A percentile compares a stretch with the other conserved stretches of the same genome.
Conservation (phyloP, 73 alveolate genomes). For the Uronychia setigera region DNA sequence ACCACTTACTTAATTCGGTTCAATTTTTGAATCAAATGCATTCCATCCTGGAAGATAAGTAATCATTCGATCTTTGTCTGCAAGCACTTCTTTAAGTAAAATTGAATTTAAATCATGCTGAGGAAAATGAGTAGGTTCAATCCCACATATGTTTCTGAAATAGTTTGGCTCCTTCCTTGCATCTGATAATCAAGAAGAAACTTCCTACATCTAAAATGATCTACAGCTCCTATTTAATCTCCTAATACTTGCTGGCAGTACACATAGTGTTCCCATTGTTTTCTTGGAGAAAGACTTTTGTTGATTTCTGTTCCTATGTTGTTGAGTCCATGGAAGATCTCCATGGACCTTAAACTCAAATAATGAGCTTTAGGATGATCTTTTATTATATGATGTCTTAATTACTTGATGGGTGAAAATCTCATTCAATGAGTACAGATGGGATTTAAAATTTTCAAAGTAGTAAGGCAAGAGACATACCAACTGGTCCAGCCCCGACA, state of each 20-base stretch:
- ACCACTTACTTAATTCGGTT: no score
- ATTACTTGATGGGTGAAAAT: constrained; percentile 2
- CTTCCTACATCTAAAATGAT: neutral
- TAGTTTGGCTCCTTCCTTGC: neutral
- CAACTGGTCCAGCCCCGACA: constrained; percentile 82
- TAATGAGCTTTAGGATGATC: constrained; percentile 81
- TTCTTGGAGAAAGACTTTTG: constrained; percentile 15
- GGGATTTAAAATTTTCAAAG: constrained; percentile 54
- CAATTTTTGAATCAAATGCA: no score
- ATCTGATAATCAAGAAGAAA: neutral
- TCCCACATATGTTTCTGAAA: neutral
- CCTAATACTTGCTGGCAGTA: constrained; percentile 36
- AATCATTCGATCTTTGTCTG: neutral
- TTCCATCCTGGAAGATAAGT: no score
- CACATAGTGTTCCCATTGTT: constrained; percentile 35
- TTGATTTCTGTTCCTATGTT: constrained; percentile 27
- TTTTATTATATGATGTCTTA: neutral
- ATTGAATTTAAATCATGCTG: neutral
- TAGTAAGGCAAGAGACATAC: constrained; percentile 69
- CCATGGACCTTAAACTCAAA: constrained; percentile 66
- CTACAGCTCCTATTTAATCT: neutral
- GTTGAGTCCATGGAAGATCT: constrained; percentile 45
- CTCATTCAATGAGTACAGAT: constrained; percentile 24
- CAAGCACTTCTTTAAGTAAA: neutral
- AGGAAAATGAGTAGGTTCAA: constrained; percentile 16